phyloP scores from a whole-genome alignment of 805 yeast genomes.

The Ogataea methylovora region DNA sequence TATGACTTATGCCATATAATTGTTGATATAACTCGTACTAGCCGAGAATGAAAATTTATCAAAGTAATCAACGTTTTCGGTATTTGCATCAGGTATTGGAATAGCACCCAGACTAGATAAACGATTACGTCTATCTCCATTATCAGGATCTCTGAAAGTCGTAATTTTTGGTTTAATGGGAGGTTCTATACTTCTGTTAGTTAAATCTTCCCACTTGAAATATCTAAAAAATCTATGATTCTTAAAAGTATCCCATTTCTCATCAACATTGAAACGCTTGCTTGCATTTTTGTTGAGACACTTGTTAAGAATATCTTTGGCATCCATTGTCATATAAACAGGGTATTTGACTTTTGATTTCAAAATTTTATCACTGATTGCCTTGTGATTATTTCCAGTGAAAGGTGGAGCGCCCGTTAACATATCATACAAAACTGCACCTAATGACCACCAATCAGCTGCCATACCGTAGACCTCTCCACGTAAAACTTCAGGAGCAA shows the following conservation, averaged over 20 bases:
- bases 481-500: slow-evolving; percentile 81
- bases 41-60: slow-evolving; percentile 40
- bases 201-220: slow-evolving; percentile 56
- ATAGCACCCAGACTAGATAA: slow-evolving; percentile 7
- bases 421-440: slow-evolving; percentile 72
- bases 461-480: slow-evolving; percentile 70
- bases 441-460: slow-evolving; percentile 89
- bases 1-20: slow-evolving; percentile 7
- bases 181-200: slow-evolving; percentile 42
- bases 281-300: slow-evolving; percentile 59
- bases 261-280: slow-evolving; percentile 52
- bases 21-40: slow-evolving; percentile 28
- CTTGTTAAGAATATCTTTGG: slow-evolving; percentile 63
- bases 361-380: slow-evolving; percentile 64
- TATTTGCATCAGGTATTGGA: slow-evolving; percentile 1
- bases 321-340: slow-evolving; percentile 63
- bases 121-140: no score
- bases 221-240: slow-evolving; percentile 68
- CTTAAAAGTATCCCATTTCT: slow-evolving; percentile 44
- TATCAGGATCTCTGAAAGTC: no score
- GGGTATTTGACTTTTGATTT: slow-evolving; percentile 59
- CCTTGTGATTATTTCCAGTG: slow-evolving; percentile 70
- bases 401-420: slow-evolving; percentile 83
- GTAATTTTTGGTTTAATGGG: slow-evolving; percentile 75
- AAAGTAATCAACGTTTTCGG: slow-evolving; percentile 19